A percentile compares a stretch with the other conserved stretches of the same genome.
Evolutionary conservation across 371 early-diverging fungal genomes (phyloP).

Genomic region (Quaeritorhiza haematococci): DNA sequence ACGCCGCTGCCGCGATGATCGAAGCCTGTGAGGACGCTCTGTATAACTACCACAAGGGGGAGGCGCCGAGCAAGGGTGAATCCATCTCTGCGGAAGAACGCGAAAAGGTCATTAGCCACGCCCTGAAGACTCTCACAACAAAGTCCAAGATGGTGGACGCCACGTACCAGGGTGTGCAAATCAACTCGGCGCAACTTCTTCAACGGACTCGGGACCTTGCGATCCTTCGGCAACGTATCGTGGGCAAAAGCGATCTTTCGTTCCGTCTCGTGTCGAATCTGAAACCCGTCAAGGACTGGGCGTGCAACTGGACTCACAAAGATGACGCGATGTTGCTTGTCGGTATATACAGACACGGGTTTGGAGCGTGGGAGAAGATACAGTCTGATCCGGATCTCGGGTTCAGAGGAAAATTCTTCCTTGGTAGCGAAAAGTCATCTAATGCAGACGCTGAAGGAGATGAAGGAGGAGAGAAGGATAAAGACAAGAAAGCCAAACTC

Average conservation of each 20-base stretch:
- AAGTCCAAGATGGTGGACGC: constrained; percentile 65
- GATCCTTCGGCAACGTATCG: constrained; percentile 27
- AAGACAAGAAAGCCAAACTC: constrained; percentile 40
- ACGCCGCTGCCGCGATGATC: constrained; percentile 56
- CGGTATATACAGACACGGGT: constrained; percentile 90
- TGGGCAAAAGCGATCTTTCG: constrained; percentile 28
- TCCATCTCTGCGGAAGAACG: not conserved
- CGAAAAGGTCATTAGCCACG: not conserved
- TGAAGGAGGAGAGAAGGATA: constrained; percentile 28
- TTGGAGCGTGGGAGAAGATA: constrained; percentile 87
- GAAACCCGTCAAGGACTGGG: constrained; percentile 85
- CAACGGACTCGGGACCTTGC: constrained; percentile 56
- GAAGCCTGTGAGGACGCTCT: constrained; percentile 69
- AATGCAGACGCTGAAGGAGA: constrained; percentile 27
- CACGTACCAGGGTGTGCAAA: constrained; percentile 70
- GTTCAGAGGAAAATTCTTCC: constrained; percentile 76
- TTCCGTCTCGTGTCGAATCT: constrained; percentile 65
- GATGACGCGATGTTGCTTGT: constrained; percentile 96
- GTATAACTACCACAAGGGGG: constrained; percentile 24
- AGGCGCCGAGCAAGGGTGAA: too few species aligned
- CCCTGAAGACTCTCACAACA: not conserved
- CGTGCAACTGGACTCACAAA: constrained; percentile 77
- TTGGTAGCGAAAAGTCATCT: constrained; percentile 42
- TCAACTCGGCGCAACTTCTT: constrained; percentile 77
- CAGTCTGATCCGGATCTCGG: constrained; percentile 72